Evolutionary conservation across 2,329 filamentous ascomycete species (phyloP), one percentile per base, ranked within the genome.

Genomic region (Beauveria rudraprayagi): DNA sequence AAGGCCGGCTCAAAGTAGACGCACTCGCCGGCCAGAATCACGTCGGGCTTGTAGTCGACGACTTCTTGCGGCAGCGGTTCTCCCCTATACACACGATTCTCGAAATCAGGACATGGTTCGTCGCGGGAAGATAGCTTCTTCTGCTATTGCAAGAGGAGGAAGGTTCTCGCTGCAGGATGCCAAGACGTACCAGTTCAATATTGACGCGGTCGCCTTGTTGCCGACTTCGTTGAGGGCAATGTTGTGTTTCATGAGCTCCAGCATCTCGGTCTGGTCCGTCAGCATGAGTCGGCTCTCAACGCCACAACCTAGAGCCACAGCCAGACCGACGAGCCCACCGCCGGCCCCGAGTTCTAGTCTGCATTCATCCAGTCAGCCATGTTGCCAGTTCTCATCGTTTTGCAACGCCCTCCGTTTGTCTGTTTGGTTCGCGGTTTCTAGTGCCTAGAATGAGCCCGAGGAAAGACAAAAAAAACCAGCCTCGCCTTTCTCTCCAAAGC

Each of bases 1-100:
- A 97, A 97, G 1, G 94, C 91, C 3, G 93, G 92, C 74, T 97
- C 94, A 73, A 96, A 96, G 78, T 97, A 99, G 54, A 96, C 92
- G 75, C 93, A 97, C 73, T 97, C 94, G 46, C 92, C 93, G 3
- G 94, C 94, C n/a, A 97, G 82, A 61, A 99, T 86, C 60, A 96
- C 80, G 68, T 92, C 86, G 19, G 92, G 91, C 64, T 83, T 83
- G 66, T 80, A 78, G 60, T 79, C 74, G 57, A 79, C 66, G 48
- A 88, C 76, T 48, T 77, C 73, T 47, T 76, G 72, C 43, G 84
- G 78, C 51, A 88, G 76, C 57, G 82, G 76, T 65, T 87, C 80
- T 61, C 85, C 85, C 86, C 85, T 87, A 66, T 26, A 47, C 50
- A 41, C 47, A 59, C 41, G 22, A 30, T 28, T n/a, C n/a, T 26